Percentiles rank a stretch among this genome's conserved stretches.
These are phyloP conservation scores for Colletotrichum sp. DNA, from an alignment of 2,329 filamentous ascomycete genomes.

Conservation along the genomic window DNA sequence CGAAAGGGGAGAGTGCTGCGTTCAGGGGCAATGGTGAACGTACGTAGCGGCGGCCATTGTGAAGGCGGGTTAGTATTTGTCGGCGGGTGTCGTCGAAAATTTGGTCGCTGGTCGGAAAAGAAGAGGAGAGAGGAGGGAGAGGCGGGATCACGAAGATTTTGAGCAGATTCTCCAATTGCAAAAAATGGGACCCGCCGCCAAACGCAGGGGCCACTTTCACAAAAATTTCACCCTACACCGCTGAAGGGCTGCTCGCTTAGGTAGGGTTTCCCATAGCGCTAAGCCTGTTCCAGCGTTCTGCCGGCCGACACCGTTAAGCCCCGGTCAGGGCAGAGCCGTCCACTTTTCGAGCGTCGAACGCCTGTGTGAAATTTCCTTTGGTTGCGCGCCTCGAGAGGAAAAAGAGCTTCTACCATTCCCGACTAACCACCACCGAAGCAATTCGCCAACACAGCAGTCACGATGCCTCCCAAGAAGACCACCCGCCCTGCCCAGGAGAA, in stretches of 20 bases:
- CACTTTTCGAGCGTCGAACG: background rate
- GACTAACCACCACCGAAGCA: constrained; percentile 30
- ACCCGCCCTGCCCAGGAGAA: constrained; percentile 91
- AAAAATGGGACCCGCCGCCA: background rate
- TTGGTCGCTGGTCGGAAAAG: constrained; percentile 11
- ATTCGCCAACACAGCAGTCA: constrained; percentile 47
- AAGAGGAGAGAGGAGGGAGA: background rate
- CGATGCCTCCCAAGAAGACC: constrained; percentile 91
- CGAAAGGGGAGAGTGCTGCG: constrained; percentile 33
- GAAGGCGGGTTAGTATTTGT: constrained; percentile 44
- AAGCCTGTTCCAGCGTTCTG: background rate
- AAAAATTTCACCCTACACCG: background rate
- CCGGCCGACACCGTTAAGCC: background rate
- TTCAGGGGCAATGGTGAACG: constrained; percentile 28
- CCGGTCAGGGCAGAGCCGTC: constrained; percentile 10
- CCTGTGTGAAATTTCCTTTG: constrained; percentile 12
- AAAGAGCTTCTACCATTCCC: constrained; percentile 1
- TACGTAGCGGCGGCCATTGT: constrained; percentile 60
- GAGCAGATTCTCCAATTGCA: constrained; percentile 14
- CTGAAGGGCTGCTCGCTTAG: constrained; percentile 11
- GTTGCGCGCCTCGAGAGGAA: background rate
- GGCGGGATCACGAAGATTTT: background rate
- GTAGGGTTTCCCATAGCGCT: background rate
- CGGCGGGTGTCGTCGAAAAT: constrained; percentile 28
- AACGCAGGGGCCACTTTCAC: background rate